Evolutionary conservation across 352 stramenopile species (phyloP), one percentile per base, ranked within the genome.

Genomic region (Phytophthora syringae): DNA sequence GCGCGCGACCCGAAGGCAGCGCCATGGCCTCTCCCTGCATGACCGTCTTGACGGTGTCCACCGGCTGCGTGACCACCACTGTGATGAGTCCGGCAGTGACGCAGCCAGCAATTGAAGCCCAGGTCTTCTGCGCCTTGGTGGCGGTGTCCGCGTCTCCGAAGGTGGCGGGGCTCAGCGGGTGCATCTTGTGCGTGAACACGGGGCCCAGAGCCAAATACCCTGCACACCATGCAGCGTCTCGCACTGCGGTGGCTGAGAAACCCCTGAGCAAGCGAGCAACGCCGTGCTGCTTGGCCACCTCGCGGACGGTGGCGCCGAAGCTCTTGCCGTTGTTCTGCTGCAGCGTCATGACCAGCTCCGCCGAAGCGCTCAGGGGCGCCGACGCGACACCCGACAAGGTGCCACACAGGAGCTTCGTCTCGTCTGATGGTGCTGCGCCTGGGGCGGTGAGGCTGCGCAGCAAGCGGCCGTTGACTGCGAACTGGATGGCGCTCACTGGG

Each of bases 11-110:
- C 1, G 78, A 68, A 2, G 78, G 64, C 13, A 89, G 49, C 25
- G 52, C 43, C 63, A 93, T 70, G 15, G 84, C 84, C 52, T 95
- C 83, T 28, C 87, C 87, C 58, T 95, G 87, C 78, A 93, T 90
- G 22, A 95, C 83, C 0, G 86, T 95, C 76, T 95, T 95, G 53
- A 95, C 58, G 12, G 86, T 95, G 54, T 95, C 87, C 12, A 95
- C 68, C 7, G 87, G 87, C 70, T 95, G 87, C 47, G 84, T 95
- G 28, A 65, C 84, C 51, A 78, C 79, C 15, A 95, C 85, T 1
- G 87, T 92, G 24, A 92, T 67, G 16, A 95, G 73, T 2, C 87
- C 87, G 7, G 87, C 84, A 18, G 86, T 57, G 25, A 92, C 72
- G 49, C 87, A 93, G n/a, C 85, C 87, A 22, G 77, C 74, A 5